Evolutionary conservation across 2,329 filamentous ascomycete species (phyloP).

Genomic region (Pseudophaeomoniella oleicola): DNA sequence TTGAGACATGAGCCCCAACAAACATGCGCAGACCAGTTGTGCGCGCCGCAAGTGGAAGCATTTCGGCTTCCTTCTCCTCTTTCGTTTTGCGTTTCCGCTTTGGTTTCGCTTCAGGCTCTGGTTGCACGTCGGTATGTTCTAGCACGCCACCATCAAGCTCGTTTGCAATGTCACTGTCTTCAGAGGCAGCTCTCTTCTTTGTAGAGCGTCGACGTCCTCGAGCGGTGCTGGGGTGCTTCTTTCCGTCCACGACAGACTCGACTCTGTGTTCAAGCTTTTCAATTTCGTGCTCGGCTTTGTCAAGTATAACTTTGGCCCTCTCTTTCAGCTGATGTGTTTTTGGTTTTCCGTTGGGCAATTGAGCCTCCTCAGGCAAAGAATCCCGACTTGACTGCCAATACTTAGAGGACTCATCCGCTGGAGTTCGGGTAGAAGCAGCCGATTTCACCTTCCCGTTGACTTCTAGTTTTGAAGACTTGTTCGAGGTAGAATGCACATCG

Average conservation of each 20-base stretch:
- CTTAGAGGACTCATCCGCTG: neutral
- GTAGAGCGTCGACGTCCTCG: neutral
- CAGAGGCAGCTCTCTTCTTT: neutral
- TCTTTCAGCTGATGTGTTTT: neutral
- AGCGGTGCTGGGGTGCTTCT: neutral
- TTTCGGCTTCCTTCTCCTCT: conserved; percentile 39
- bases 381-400: neutral
- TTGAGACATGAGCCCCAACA: conserved; percentile 84
- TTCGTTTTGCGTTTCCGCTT: conserved; percentile 38
- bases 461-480: neutral
- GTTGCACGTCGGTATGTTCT: neutral
- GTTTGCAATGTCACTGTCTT: neutral
- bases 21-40: conserved; percentile 63
- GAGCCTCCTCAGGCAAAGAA: neutral
- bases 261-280: neutral
- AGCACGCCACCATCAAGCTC: neutral
- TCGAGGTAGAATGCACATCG: neutral
- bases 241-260: neutral
- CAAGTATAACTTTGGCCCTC: neutral
- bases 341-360: neutral
- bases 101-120: conserved; percentile 7
- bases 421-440: neutral
- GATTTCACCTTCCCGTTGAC: neutral
- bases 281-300: neutral
- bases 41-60: conserved; percentile 53